These are phyloP conservation scores for Acanthamoeba lenticulata DNA, from an alignment of 208 protist genomes.

Conservation along the genomic window DNA sequence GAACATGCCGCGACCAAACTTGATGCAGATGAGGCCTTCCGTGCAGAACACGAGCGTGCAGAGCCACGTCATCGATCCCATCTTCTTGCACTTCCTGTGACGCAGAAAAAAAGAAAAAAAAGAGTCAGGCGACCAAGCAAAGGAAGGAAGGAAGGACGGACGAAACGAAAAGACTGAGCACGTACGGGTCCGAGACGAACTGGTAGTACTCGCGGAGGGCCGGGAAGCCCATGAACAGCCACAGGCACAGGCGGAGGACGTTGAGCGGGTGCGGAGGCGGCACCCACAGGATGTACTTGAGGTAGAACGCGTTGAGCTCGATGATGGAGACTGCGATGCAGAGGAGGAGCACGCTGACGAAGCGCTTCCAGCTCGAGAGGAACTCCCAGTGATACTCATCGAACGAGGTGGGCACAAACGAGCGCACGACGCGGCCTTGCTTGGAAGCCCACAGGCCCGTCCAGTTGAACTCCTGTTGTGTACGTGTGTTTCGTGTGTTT, in stretches of 20 bases:
- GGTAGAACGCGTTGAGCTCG: constrained; percentile 96
- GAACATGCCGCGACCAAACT: constrained; percentile 72
- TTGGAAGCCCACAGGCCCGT: constrained; percentile 36
- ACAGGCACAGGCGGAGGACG: constrained; percentile 90
- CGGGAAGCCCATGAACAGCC: constrained; percentile 90
- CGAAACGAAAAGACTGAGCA: neutral
- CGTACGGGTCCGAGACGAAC: constrained; percentile 88
- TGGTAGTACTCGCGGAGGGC: constrained; percentile 94
- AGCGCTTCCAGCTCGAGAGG: constrained; percentile 85
- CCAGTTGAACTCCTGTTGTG: constrained; percentile 73
- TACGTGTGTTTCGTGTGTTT: neutral
- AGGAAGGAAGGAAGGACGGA: neutral
- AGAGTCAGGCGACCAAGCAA: neutral
- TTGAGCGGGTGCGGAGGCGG: constrained; percentile 91
- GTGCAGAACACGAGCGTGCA: constrained; percentile 52
- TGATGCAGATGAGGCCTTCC: constrained; percentile 62
- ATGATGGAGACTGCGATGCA: constrained; percentile 85
- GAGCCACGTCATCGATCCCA: constrained; percentile 93
- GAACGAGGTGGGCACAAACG: constrained; percentile 42
- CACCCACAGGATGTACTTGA: constrained; percentile 95
- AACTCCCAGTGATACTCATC: constrained; percentile 92
- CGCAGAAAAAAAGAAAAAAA: neutral
- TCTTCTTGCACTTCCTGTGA: constrained; percentile 84
- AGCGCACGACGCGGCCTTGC: neutral
- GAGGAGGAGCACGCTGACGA: constrained; percentile 75